These are phyloP conservation scores for Cryptosporidium tyzzeri DNA, from an alignment of 169 alveolate species.

Conservation along the genomic window DNA sequence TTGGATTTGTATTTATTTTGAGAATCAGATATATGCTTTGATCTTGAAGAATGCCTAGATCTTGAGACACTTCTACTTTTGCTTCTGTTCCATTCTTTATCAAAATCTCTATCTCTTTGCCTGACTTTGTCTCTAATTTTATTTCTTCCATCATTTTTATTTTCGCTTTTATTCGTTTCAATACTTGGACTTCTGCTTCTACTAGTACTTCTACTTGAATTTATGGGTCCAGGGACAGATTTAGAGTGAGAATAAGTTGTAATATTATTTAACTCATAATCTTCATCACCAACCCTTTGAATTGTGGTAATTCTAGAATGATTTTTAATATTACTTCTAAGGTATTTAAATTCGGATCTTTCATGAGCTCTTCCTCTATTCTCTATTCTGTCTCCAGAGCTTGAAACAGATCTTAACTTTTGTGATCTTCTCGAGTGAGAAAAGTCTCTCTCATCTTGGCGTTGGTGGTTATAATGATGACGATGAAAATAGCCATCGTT, in stretches of 20 bases:
- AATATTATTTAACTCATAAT: too few relatives aligned
- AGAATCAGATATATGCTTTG: slow-evolving; percentile 11
- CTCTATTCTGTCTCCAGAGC: neutral
- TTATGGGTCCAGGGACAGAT: neutral
- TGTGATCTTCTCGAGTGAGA: neutral
- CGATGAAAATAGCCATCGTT: neutral
- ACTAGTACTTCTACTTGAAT: neutral
- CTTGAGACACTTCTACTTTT: slow-evolving; percentile 37
- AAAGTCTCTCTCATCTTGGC: neutral
- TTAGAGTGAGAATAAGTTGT: neutral
- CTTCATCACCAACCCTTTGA: neutral
- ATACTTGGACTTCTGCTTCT: slow-evolving; percentile 12
- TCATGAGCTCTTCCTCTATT: neutral
- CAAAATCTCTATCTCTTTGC: neutral
- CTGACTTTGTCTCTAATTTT: neutral
- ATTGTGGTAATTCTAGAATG: too few relatives aligned
- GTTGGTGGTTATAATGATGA: too few relatives aligned
- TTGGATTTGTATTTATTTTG: slow-evolving; percentile 67
- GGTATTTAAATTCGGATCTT: neutral
- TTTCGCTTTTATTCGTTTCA: neutral
- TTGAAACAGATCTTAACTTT: neutral
- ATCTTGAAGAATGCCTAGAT: slow-evolving; percentile 75
- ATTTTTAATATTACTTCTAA: too few relatives aligned
- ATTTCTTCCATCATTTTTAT: neutral
- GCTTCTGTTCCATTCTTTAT: slow-evolving; percentile 30